Evolutionary conservation across 2,329 filamentous ascomycete genomes (phyloP).

Genomic region (Rhynchosporium secalis): DNA sequence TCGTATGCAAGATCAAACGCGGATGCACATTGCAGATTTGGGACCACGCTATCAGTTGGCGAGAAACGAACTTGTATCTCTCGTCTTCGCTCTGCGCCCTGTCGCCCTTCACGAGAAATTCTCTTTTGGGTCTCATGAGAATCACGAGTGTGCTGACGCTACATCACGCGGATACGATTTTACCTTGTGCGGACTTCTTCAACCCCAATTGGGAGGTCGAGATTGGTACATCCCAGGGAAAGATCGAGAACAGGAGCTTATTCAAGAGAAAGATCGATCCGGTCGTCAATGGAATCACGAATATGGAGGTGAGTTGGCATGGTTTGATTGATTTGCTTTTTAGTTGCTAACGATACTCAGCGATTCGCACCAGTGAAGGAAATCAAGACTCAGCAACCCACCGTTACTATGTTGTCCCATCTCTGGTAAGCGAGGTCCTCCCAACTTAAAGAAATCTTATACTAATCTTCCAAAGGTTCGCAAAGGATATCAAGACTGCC

Average conservation of each 20-base stretch:
- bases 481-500: constrained; percentile 64
- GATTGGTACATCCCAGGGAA: constrained; percentile 58
- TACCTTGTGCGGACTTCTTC: constrained; percentile 59
- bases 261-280: constrained; percentile 59
- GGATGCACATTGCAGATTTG: constrained; percentile 61
- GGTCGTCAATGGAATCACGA: constrained; percentile 64
- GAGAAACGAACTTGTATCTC: constrained; percentile 44
- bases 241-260: constrained; percentile 55
- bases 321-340: background rate
- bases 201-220: constrained; percentile 65
- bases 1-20: constrained; percentile 61
- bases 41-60: constrained; percentile 63
- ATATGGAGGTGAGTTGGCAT: constrained; percentile 44
- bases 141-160: constrained; percentile 22
- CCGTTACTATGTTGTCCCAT: constrained; percentile 65
- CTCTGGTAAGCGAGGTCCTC: constrained; percentile 39
- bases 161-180: constrained; percentile 57
- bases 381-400: constrained; percentile 58
- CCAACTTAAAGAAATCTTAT: background rate
- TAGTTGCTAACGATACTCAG: constrained; percentile 8
- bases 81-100: constrained; percentile 34
- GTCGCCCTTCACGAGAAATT: constrained; percentile 34
- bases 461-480: constrained; percentile 35
- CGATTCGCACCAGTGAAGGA: constrained; percentile 60
- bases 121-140: constrained; percentile 31